A percentile compares a stretch with the other conserved stretches of the same genome.
Conservation (phyloP, 495 filamentous ascomycete genomes). For the Cairneyella variabilis region DNA sequence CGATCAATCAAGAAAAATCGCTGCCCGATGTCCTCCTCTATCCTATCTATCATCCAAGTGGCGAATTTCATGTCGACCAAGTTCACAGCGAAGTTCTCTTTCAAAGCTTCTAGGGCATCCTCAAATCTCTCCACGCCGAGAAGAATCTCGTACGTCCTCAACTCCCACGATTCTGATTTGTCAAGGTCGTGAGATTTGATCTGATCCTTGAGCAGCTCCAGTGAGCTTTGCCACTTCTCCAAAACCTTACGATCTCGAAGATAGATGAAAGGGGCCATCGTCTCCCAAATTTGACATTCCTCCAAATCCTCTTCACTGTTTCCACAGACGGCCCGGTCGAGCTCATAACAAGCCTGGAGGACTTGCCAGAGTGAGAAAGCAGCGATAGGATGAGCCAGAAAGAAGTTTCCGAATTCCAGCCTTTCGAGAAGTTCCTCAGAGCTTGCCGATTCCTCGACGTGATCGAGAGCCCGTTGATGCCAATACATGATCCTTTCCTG, state of each 20-base stretch:
- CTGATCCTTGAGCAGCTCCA: conserved; percentile 3
- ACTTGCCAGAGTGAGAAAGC: conserved; percentile 14
- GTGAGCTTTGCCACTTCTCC: conserved; percentile 1
- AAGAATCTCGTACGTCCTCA: conserved; percentile 11
- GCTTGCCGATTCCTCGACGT: neutral
- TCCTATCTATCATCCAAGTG: conserved; percentile 8
- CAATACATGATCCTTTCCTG: conserved; percentile 5
- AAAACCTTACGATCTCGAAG: neutral
- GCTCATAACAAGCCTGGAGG: conserved; percentile 10
- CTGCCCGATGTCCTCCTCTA: conserved; percentile 10
- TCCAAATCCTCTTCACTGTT: neutral
- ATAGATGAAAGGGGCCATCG: conserved; percentile 7
- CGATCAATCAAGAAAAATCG: conserved; percentile 7
- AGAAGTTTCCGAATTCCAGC: conserved; percentile 8
- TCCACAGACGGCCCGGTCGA: conserved; percentile 5
- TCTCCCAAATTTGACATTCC: conserved; percentile 3
- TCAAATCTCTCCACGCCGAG: conserved; percentile 11
- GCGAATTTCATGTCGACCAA: neutral
- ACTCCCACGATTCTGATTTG: conserved; percentile 5
- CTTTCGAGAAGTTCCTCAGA: neutral
- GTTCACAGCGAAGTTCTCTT: conserved; percentile 12
- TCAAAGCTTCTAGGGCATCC: conserved; percentile 1
- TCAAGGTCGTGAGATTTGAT: conserved; percentile 5
- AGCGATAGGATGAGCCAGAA: conserved; percentile 8
- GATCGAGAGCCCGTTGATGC: conserved; percentile 3